phyloP scores from a whole-genome alignment of 306 rosid genomes.

The Rosa rugosa region DNA sequence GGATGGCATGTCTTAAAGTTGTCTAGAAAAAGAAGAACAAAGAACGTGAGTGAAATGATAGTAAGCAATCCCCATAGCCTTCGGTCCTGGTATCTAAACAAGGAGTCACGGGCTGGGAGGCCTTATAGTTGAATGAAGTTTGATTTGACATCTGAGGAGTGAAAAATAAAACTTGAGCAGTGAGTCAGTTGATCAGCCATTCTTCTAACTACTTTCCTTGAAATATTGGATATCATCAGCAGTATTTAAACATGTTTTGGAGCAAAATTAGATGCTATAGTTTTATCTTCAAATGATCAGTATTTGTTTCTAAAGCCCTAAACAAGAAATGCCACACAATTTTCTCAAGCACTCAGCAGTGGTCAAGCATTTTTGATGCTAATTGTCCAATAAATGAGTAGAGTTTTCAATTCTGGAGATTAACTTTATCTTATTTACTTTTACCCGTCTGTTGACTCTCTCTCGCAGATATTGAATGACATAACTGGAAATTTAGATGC shows the following conservation, averaged over 20 bases:
- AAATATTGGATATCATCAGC: not conserved
- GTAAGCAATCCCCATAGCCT: not conserved
- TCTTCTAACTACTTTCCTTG: not conserved
- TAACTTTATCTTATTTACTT: not conserved
- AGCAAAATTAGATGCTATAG: not conserved
- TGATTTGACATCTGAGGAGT: not conserved
- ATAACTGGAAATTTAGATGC: conserved; percentile 91
- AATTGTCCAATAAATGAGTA: not conserved
- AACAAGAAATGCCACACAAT: not conserved
- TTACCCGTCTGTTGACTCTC: not conserved
- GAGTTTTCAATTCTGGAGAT: not conserved
- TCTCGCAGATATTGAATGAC: conserved; percentile 85
- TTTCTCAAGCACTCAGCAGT: not conserved
- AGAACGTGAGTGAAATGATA: not conserved
- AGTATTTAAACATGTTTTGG: not conserved
- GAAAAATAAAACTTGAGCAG: not conserved
- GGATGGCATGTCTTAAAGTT: not conserved
- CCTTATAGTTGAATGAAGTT: not conserved
- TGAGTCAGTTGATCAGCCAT: not conserved
- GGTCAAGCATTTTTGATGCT: conserved; percentile 11
- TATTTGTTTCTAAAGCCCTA: not conserved
- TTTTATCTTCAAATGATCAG: not conserved
- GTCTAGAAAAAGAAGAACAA: not conserved
- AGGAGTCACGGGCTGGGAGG: not conserved
- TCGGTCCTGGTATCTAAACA: not conserved